These are phyloP conservation scores for Lichtheimia ornata DNA, from an alignment of 371 early-diverging fungal genomes.

Conservation along the genomic window DNA sequence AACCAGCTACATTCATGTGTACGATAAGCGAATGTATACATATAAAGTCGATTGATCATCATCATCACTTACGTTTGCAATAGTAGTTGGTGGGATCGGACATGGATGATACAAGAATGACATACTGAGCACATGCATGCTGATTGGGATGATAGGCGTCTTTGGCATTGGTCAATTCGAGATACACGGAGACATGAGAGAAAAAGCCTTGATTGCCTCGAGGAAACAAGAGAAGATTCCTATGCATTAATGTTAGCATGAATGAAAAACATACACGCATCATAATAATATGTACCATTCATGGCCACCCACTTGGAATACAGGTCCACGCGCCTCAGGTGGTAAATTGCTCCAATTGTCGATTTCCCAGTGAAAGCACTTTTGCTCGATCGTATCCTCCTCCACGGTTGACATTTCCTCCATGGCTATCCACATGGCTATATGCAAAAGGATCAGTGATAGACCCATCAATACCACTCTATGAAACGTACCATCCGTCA, in stretches of 20 bases:
- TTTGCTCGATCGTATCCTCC: constrained; percentile 41
- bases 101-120: constrained; percentile 69
- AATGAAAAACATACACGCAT: background rate
- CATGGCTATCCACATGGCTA: too few relatives aligned
- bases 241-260: constrained; percentile 13
- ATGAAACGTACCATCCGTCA: too few relatives aligned
- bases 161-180: constrained; percentile 77
- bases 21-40: background rate
- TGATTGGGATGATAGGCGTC: constrained; percentile 25
- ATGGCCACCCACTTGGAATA: constrained; percentile 54
- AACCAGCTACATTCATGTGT: constrained; percentile 62
- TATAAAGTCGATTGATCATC: background rate
- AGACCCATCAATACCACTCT: too few relatives aligned
- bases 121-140: constrained; percentile 78
- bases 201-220: constrained; percentile 85
- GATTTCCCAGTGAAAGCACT: constrained; percentile 52
- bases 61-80: constrained; percentile 52
- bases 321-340: constrained; percentile 52
- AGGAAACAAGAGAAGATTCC: constrained; percentile 91
- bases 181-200: constrained; percentile 69
- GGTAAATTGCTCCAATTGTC: constrained; percentile 45
- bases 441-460: too few relatives aligned
- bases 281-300: constrained; percentile 41
- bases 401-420: too few relatives aligned
- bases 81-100: constrained; percentile 59